These are phyloP conservation scores for Curvularia sp. DNA, from an alignment of 2,329 filamentous ascomycete genomes.

Conservation along the genomic window DNA sequence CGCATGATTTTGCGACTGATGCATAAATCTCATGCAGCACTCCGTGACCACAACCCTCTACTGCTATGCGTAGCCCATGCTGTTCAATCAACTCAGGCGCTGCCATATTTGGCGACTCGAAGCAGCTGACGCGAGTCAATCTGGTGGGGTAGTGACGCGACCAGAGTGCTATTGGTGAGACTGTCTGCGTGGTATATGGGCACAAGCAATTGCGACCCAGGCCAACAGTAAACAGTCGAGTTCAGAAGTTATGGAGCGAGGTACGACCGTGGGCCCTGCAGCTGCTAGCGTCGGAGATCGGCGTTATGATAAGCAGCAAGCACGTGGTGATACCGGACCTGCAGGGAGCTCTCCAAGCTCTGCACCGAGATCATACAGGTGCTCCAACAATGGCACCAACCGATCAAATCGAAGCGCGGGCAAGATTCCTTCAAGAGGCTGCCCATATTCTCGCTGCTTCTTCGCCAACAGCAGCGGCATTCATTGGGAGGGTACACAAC, in stretches of 20 bases:
- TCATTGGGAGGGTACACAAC: slow-evolving; percentile 40
- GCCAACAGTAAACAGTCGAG: background rate
- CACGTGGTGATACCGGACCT: slow-evolving; percentile 16
- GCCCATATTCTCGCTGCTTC: slow-evolving; percentile 40
- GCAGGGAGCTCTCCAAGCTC: slow-evolving; percentile 21
- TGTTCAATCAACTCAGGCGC: slow-evolving; percentile 33
- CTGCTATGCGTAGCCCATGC: slow-evolving; percentile 70
- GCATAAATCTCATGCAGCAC: slow-evolving; percentile 91
- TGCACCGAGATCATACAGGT: slow-evolving; percentile 15
- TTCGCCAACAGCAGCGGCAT: slow-evolving; percentile 46
- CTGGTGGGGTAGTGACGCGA: slow-evolving; percentile 2
- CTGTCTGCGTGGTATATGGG: slow-evolving; percentile 5
- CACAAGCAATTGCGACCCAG: slow-evolving; percentile 8
- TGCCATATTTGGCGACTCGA: slow-evolving; percentile 30
- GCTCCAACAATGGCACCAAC: slow-evolving; percentile 28
- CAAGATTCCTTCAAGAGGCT: slow-evolving; percentile 46
- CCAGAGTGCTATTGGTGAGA: background rate
- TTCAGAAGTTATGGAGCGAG: slow-evolving; percentile 14
- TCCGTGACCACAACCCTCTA: slow-evolving; percentile 93
- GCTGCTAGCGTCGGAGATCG: slow-evolving; percentile 38
- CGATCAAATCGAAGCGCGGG: slow-evolving; percentile 30
- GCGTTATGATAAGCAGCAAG: slow-evolving; percentile 23
- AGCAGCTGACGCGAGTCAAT: slow-evolving; percentile 4
- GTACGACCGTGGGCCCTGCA: slow-evolving; percentile 21
- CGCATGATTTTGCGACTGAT: slow-evolving; percentile 72